phyloP scores from a whole-genome alignment of 495 filamentous ascomycete species.

The Astrothelium subdiscretum region DNA sequence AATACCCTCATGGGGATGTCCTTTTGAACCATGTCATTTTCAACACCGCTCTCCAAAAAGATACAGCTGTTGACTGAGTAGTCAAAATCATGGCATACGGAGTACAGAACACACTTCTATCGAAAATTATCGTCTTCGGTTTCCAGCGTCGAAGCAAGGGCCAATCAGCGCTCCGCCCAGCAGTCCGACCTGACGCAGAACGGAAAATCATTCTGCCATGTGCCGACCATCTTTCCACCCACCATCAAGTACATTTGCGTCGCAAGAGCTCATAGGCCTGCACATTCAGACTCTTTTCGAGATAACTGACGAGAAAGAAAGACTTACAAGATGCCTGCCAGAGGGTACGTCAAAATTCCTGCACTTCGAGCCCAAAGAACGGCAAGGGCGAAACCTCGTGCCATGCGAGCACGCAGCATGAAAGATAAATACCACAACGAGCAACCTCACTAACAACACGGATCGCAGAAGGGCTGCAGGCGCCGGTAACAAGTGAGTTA shows the following conservation, averaged over 20 bases:
- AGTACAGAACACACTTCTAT: too few species aligned
- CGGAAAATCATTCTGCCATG: background rate
- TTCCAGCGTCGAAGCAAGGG: too few species aligned
- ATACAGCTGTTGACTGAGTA: too few species aligned
- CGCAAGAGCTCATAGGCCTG: background rate
- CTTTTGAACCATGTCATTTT: too few species aligned
- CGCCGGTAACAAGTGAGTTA: constrained; percentile 96
- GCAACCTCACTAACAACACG: background rate
- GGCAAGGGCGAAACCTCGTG: too few species aligned
- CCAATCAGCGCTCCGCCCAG: background rate
- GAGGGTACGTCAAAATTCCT: background rate
- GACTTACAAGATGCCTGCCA: background rate
- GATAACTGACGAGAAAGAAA: background rate
- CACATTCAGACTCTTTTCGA: too few species aligned
- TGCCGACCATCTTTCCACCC: background rate
- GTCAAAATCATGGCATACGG: too few species aligned
- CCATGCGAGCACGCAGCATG: too few species aligned
- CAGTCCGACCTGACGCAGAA: background rate
- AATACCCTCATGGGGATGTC: too few species aligned
- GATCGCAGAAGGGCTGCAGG: background rate
- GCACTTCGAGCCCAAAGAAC: background rate
- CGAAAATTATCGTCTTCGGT: too few species aligned
- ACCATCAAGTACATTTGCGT: background rate
- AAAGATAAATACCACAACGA: too few species aligned
- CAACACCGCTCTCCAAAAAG: too few species aligned